A percentile compares a stretch with the other conserved stretches of the same genome.
Conservation (phyloP, 331 rosid genomes). For the Erythrophleum ivorense region DNA sequence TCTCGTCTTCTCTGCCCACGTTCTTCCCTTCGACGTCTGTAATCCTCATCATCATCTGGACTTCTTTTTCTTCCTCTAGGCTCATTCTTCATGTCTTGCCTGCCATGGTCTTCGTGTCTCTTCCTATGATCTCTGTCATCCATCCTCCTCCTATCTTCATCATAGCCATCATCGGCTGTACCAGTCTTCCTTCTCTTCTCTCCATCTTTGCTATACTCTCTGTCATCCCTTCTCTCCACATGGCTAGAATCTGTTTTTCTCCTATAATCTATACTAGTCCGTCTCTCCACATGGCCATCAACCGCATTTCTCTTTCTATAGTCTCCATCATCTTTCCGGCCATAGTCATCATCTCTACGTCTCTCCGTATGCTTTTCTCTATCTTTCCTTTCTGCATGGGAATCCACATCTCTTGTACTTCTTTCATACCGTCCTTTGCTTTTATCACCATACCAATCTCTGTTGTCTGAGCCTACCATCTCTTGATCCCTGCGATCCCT, state of each 20-base stretch:
- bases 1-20: slow-evolving; percentile 53
- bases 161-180: slow-evolving; percentile 30
- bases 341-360: slow-evolving; percentile 53
- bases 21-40: slow-evolving; percentile 51
- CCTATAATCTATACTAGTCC: slow-evolving; percentile 51
- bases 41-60: slow-evolving; percentile 46
- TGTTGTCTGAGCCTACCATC: slow-evolving; percentile 47
- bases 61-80: slow-evolving; percentile 49
- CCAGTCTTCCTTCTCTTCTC: slow-evolving; percentile 46
- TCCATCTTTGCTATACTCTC: slow-evolving; percentile 37
- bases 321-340: slow-evolving; percentile 45
- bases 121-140: slow-evolving; percentile 49
- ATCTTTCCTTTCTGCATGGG: slow-evolving; percentile 53
- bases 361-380: slow-evolving; percentile 52
- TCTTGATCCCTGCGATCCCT: slow-evolving; percentile 55
- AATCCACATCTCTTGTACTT: slow-evolving; percentile 47
- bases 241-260: slow-evolving; percentile 48
- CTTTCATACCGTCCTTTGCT: slow-evolving; percentile 56
- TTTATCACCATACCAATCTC: slow-evolving; percentile 54
- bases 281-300: slow-evolving; percentile 44
- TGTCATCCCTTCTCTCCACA: slow-evolving; percentile 46
- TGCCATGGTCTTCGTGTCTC: slow-evolving; percentile 49
- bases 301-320: slow-evolving; percentile 49
- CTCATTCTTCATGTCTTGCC: slow-evolving; percentile 50
- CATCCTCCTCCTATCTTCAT: slow-evolving; percentile 31